Percentiles rank a stretch among this genome's conserved stretches.
phyloP scores from a whole-genome alignment of 257 asterid genomes.

The Solanum ossicruentum region DNA sequence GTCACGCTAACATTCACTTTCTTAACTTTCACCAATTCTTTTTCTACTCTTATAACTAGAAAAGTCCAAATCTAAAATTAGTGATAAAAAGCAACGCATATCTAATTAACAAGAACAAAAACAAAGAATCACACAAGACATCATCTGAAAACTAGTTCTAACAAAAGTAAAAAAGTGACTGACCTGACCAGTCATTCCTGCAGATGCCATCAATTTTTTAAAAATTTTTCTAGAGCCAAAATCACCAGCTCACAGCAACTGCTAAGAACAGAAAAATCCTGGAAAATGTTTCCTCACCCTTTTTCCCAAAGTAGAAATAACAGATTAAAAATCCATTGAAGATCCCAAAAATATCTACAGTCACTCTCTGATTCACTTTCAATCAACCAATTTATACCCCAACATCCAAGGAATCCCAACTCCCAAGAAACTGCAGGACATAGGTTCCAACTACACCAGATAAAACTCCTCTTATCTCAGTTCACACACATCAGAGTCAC shows the following conservation, averaged over 20 bases:
- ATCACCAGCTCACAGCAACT: neutral
- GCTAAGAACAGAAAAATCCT: neutral
- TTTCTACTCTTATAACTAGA: too few species aligned
- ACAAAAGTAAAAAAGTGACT: neutral
- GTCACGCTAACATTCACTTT: too few species aligned
- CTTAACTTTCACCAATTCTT: too few species aligned
- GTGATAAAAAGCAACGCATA: neutral
- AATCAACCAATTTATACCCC: neutral
- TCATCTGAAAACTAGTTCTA: neutral
- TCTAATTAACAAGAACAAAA: neutral
- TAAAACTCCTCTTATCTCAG: neutral
- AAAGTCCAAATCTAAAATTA: neutral
- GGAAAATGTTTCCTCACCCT: neutral
- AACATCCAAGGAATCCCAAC: neutral
- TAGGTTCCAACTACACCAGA: neutral
- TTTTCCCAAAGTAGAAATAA: neutral
- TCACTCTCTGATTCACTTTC: neutral
- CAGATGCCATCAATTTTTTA: slow-evolving; percentile 13
- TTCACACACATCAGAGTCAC: neutral
- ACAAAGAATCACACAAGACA: neutral
- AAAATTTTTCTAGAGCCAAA: neutral
- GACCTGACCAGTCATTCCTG: slow-evolving; percentile 40
- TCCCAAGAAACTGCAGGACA: neutral
- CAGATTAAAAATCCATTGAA: neutral
- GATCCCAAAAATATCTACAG: neutral